Evolutionary conservation across 2,329 filamentous ascomycete species (phyloP).

Genomic region (Cercospora nicotianae): DNA sequence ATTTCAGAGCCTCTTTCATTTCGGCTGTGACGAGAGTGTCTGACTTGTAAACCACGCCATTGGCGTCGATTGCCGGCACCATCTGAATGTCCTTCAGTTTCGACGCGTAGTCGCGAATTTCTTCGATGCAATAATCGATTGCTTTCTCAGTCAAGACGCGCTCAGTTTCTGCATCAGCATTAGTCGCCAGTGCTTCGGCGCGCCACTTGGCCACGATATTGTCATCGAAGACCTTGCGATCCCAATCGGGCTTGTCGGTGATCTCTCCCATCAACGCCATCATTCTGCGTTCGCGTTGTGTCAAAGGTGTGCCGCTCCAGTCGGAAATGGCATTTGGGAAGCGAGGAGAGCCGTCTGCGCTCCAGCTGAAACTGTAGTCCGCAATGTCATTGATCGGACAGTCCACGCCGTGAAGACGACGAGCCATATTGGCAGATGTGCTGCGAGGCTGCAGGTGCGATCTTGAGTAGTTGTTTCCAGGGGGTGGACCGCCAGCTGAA

Average conservation of each 20-base stretch:
- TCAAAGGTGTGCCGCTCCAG: slow-evolving; percentile 22
- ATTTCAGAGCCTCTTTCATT: slow-evolving; percentile 46
- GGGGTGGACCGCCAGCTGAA: neutral
- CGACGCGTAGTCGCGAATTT: slow-evolving; percentile 52
- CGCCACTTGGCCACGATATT: slow-evolving; percentile 34
- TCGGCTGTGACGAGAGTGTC: slow-evolving; percentile 47
- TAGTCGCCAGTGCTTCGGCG: slow-evolving; percentile 23
- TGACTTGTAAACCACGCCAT: slow-evolving; percentile 54
- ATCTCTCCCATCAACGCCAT: slow-evolving; percentile 34
- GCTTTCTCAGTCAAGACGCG: slow-evolving; percentile 24
- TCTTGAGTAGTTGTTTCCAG: neutral
- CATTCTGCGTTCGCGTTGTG: slow-evolving; percentile 34
- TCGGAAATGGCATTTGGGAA: slow-evolving; percentile 31
- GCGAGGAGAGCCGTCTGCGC: neutral
- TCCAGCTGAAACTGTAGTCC: slow-evolving; percentile 2
- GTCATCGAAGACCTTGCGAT: slow-evolving; percentile 34
- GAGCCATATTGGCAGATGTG: neutral
- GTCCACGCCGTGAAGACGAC: slow-evolving; percentile 14
- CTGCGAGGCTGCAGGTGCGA: neutral
- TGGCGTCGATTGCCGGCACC: slow-evolving; percentile 49
- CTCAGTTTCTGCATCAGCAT: slow-evolving; percentile 16
- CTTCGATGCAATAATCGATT: slow-evolving; percentile 32
- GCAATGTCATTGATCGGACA: slow-evolving; percentile 16
- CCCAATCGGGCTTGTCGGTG: slow-evolving; percentile 38
- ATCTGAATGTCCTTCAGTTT: slow-evolving; percentile 45